Conservation (phyloP, 1,139 yeast genomes). For the Suhomyces ambrosiae region DNA sequence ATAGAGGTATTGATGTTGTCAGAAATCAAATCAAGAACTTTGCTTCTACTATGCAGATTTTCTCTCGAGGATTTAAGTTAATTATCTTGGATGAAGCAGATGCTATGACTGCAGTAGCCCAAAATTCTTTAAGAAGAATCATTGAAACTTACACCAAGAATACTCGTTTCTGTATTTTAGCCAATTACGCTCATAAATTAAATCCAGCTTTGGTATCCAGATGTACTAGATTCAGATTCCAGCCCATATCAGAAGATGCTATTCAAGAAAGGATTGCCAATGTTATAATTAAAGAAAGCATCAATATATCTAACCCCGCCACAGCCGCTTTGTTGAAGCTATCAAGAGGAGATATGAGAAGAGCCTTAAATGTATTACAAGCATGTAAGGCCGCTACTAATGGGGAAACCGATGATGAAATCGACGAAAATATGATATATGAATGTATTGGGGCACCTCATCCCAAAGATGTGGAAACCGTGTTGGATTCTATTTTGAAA, state of each 20-base stretch:
- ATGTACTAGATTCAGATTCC: constrained; percentile 92
- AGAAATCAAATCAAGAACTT: constrained; percentile 82
- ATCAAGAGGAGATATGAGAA: constrained; percentile 93
- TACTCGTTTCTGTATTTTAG: constrained; percentile 93
- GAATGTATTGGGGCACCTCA: constrained; percentile 97
- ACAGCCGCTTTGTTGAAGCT: constrained; percentile 64
- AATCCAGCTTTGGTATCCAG: constrained; percentile 94
- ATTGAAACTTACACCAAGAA: constrained; percentile 95
- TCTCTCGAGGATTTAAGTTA: constrained; percentile 77
- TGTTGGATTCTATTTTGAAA: constrained; percentile 73
- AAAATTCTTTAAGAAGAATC: constrained; percentile 86
- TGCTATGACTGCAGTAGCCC: constrained; percentile 97
- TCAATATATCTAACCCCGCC: constrained; percentile 63
- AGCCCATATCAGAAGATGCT: constrained; percentile 73
- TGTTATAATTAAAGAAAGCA: constrained; percentile 69
- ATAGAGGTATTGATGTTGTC: constrained; percentile 85
- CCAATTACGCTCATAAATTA: constrained; percentile 93
- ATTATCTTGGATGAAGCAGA: constrained; percentile 97
- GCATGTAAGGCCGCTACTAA: constrained; percentile 84
- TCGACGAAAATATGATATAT: constrained; percentile 75
- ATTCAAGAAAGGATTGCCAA: constrained; percentile 64
- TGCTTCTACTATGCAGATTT: constrained; percentile 91
- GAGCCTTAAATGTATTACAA: constrained; percentile 89
- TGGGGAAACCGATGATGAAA: constrained; percentile 44
- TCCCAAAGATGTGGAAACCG: constrained; percentile 78